Evolutionary conservation across 2,329 filamentous ascomycete species (phyloP).

Genomic region (Alternaria triticimaculans): DNA sequence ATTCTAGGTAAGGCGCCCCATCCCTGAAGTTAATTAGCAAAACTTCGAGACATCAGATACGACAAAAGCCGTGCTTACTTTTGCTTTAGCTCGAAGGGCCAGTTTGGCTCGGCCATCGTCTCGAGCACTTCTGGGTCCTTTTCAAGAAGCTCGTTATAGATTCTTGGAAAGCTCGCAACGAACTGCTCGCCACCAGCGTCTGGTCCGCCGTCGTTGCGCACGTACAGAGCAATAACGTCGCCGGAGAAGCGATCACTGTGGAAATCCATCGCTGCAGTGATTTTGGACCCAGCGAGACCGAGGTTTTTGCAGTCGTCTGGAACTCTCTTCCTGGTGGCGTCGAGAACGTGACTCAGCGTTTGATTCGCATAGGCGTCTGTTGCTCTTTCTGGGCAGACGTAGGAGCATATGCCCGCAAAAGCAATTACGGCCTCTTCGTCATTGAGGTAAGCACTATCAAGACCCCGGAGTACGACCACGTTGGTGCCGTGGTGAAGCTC

Average conservation of each 20-base stretch:
- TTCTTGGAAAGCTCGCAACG: constrained; percentile 41
- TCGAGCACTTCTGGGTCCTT: constrained; percentile 44
- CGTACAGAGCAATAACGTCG: constrained; percentile 45
- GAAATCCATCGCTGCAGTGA: constrained; percentile 47
- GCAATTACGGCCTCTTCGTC: constrained; percentile 48
- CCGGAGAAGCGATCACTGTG: constrained; percentile 49
- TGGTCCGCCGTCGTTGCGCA: constrained; percentile 41
- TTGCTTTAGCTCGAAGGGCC: constrained; percentile 49
- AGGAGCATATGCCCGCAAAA: constrained; percentile 42
- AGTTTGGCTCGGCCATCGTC: constrained; percentile 42
- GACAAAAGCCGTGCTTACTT: constrained; percentile 32
- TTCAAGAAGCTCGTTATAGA: constrained; percentile 47
- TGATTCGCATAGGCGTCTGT: constrained; percentile 49
- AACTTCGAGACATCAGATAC: not conserved
- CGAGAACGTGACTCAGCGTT: constrained; percentile 46
- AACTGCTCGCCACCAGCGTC: constrained; percentile 43
- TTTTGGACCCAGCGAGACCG: constrained; percentile 48
- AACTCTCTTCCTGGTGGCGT: constrained; percentile 44
- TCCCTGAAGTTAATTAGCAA: constrained; percentile 24
- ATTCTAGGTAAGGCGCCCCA: constrained; percentile 39
- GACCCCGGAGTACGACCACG: constrained; percentile 41
- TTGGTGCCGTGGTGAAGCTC: constrained; percentile 41
- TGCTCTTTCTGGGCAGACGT: constrained; percentile 40
- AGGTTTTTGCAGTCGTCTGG: constrained; percentile 42
- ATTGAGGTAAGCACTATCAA: constrained; percentile 42